Evolutionary conservation across 768 basidiomycete genomes (phyloP), one percentile per base, ranked within the genome.

Genomic region (Cystofilobasidium capitatum): DNA sequence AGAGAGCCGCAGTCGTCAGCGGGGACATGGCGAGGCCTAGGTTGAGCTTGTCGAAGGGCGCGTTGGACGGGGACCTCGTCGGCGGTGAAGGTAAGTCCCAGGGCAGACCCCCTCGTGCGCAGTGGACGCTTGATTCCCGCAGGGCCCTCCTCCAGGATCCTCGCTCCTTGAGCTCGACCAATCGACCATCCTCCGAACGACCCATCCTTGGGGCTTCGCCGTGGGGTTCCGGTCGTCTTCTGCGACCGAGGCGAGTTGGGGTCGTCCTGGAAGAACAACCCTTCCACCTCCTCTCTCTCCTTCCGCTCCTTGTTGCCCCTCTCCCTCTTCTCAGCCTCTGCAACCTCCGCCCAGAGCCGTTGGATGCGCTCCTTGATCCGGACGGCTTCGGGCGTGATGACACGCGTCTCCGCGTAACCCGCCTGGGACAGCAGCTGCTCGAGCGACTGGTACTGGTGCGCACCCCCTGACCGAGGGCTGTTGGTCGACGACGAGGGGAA

Each of bases 1-100:
- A 60, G 58, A 12, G 58, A 60, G 36, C 36, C 58, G 40, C 58
- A 60, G 36, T 60, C 58, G 16, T 60, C 58, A 13, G 36, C 58
- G 24, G 36, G 36, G 13, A 24, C 17, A 37, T 42, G 40, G 36
- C 40, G 20, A 16, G 16, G n/a, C 14, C 58, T 22, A 36, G 31
- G 36, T n/a, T 40, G n/a, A 60, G 36, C 22, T 16, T 39, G 3
- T 7, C 26, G 37, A 8, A 22, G 8, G 24, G 22, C 29, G 58
- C 12, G 36, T 42, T 22, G 26, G n/a, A n/a, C n/a, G n/a, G n/a
- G n/a, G n/a, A n/a, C n/a, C n/a, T 39, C 36, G 17, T 2, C 58
- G 20, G 14, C 8, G 40, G 58, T 24, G 24, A 60, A 60, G 9
- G 58, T 39, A 7, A 60, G 58, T 31, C 36, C 40, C 16, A 60